Base-by-base conservation (phyloP, 169 alveolate genomes). In the Amoebophrya sp. region DNA sequence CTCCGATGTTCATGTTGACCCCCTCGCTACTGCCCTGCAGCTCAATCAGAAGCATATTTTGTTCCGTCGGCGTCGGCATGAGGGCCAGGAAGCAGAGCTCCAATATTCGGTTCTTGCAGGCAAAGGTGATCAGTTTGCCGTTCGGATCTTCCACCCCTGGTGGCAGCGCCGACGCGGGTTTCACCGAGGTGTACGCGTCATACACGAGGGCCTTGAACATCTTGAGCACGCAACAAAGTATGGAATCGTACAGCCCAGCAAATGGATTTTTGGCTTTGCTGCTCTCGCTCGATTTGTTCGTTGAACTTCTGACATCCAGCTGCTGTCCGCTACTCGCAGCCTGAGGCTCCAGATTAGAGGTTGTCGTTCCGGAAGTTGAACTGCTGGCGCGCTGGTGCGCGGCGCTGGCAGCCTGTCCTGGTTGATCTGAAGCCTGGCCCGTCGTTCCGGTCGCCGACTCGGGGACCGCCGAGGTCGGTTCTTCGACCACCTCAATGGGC, bases 81-180 rank as follows among this genome's bases (percentile, higher is more conserved):
- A 66, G 83, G 35, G 83, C 83, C 1, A 66, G 83, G 83, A 66
- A 66, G 83, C 83, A 66, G 35, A 66, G 83, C 83, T 66, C 83
- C 83, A 66, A 25, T 0, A 66, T 66, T 3, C 83, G 83, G 83
- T 66, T 66, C 32, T 66, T 66, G 83, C 83, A 66, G 35, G 83
- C 83, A 25, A 66, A 66, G 35, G 83, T 66, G 83, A 66, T 66
- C 83, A 66, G 83, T 25, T 66, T 66, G 7, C 83, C 83, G 35
- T 66, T 66, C 83, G 83, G 83, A 25, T 66, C 83, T 2, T 66
- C 83, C 32, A 2, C 35, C n/a, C n/a, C n/a, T n/a, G n/a, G n/a
- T n/a, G n/a, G n/a, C n/a, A n/a, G n/a, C 18, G 7, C 18, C 29
- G 29, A 12, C 66, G 7, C 66, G 29, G 66, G 66, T 47, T 47